phyloP scores from a whole-genome alignment of 1,284 basidiomycete species.

The Sanghuangporus sanghuang region DNA sequence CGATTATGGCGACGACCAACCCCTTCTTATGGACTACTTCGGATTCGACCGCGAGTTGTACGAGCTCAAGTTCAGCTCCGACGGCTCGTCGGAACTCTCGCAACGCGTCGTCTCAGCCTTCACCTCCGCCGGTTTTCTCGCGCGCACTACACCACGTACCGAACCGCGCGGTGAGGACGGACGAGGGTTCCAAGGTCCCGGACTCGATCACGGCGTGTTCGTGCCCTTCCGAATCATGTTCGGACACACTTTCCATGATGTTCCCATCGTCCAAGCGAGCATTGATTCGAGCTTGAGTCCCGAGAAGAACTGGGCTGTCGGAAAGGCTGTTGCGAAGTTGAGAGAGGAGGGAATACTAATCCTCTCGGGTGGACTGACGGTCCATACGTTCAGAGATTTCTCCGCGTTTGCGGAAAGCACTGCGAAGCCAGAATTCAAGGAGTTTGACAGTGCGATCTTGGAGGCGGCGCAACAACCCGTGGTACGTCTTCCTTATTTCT shows the following conservation, averaged over 20 bases:
- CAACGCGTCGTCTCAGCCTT: slow-evolving; percentile 55
- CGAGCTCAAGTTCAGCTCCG: slow-evolving; percentile 60
- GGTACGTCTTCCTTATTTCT: slow-evolving; percentile 34
- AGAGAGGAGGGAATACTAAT: slow-evolving; percentile 63
- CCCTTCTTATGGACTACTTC: slow-evolving; percentile 69
- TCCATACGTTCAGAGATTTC: slow-evolving; percentile 63
- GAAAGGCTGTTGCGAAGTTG: slow-evolving; percentile 54
- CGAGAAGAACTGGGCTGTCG: slow-evolving; percentile 58
- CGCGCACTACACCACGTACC: slow-evolving; percentile 41
- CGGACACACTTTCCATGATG: slow-evolving; percentile 48
- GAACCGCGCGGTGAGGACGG: slow-evolving; percentile 66
- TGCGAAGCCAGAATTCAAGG: slow-evolving; percentile 42
- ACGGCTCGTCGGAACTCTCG: slow-evolving; percentile 52
- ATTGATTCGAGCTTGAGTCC: slow-evolving; percentile 60
- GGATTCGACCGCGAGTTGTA: slow-evolving; percentile 58
- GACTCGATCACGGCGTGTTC: slow-evolving; percentile 67
- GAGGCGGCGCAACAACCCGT: slow-evolving; percentile 45
- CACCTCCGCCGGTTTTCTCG: slow-evolving; percentile 53
- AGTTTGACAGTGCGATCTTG: slow-evolving; percentile 56
- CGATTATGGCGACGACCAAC: slow-evolving; percentile 69
- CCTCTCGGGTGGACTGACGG: slow-evolving; percentile 62
- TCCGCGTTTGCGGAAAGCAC: slow-evolving; percentile 46
- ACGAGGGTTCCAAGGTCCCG: slow-evolving; percentile 57
- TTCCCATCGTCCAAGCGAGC: slow-evolving; percentile 68
- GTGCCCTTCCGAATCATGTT: slow-evolving; percentile 77